Evolutionary conservation across 441 rosid species (phyloP).

Genomic region (Gossypium aridum): DNA sequence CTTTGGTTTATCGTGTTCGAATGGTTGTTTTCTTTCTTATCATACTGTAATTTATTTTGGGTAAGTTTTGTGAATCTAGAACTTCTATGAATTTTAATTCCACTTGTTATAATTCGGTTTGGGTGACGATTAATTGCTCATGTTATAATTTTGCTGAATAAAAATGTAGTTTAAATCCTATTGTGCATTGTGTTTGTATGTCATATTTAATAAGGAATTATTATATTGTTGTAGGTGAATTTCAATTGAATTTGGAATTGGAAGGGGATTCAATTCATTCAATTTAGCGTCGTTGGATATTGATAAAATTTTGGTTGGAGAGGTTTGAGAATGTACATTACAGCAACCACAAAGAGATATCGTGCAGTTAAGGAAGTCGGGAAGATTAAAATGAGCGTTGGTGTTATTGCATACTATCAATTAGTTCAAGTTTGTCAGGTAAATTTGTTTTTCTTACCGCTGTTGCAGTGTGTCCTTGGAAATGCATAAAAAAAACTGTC

Average conservation of each 20-base stretch:
- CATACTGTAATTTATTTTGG: constrained; percentile 56
- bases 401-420: constrained; percentile 62
- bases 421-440: constrained; percentile 91
- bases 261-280: constrained; percentile 11
- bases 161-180: not conserved
- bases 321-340: constrained; percentile 76
- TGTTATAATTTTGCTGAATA: not conserved
- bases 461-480: not conserved
- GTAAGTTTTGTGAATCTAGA: constrained; percentile 19
- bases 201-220: not conserved
- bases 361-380: constrained; percentile 69
- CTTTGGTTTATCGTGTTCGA: constrained; percentile 59
- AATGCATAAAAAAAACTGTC: not conserved
- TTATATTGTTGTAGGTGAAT: constrained; percentile 31
- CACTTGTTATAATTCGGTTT: not conserved
- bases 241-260: constrained; percentile 10
- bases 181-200: not conserved
- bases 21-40: constrained; percentile 74
- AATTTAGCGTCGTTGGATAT: constrained; percentile 14
- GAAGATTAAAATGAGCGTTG: constrained; percentile 70
- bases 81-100: not conserved
- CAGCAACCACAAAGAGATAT: constrained; percentile 59
- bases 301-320: constrained; percentile 25
- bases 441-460: constrained; percentile 6
- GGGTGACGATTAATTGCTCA: not conserved